Conservation (phyloP, 2,329 filamentous ascomycete genomes). For the Fusarium denticulatum region DNA sequence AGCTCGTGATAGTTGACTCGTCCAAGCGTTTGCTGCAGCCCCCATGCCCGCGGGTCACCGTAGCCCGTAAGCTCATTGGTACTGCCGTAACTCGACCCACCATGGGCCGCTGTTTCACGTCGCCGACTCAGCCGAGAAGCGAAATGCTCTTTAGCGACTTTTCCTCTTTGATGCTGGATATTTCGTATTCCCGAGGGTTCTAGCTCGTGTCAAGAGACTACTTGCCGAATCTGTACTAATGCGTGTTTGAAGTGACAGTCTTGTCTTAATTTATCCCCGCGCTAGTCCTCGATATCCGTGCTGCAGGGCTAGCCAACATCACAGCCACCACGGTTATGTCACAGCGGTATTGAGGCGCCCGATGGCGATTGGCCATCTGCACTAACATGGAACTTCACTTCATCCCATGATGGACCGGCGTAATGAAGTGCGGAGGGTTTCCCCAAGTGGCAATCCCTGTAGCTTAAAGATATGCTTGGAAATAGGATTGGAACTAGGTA, state of each 20-base stretch:
- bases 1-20: not conserved
- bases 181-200: not conserved
- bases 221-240: not conserved
- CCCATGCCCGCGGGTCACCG: not conserved
- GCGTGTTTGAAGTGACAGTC: not conserved
- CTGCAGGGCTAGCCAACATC: not conserved
- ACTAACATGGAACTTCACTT: not conserved
- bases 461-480: not conserved
- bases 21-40: not conserved
- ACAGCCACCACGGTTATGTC: not conserved
- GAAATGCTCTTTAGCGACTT: not conserved
- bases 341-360: not conserved
- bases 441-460: not conserved
- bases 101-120: not conserved
- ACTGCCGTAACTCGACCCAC: not conserved
- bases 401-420: not conserved
- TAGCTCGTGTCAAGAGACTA: not conserved
- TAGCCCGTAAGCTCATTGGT: not conserved
- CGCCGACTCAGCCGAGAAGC: not conserved
- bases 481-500: not conserved
- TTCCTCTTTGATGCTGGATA: not conserved
- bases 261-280: not conserved
- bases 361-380: not conserved
- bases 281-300: not conserved
- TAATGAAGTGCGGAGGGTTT: not conserved